These are phyloP conservation scores for Cyberlindnera americana DNA, from an alignment of 805 yeast species.

Conservation along the genomic window DNA sequence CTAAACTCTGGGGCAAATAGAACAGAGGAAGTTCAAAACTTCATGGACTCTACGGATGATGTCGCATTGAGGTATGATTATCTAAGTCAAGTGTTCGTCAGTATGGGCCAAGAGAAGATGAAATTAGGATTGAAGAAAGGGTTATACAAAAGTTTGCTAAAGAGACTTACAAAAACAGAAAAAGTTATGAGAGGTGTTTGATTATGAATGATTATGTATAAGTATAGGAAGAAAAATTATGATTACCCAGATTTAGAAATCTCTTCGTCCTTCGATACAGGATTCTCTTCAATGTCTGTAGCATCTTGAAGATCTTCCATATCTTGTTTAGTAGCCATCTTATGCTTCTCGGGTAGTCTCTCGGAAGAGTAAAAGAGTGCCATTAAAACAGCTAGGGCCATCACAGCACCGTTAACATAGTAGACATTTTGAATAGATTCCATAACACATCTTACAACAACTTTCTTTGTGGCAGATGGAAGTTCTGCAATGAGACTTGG, in stretches of 20 bases:
- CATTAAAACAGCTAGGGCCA: conserved; percentile 28
- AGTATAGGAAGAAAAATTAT: no score
- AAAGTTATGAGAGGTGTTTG: conserved; percentile 3
- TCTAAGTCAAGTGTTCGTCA: conserved; percentile 20
- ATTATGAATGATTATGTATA: no score
- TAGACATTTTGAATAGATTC: conserved; percentile 37
- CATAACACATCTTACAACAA: conserved; percentile 27
- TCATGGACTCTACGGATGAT: conserved; percentile 20
- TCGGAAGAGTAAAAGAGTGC: conserved; percentile 38
- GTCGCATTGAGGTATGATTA: conserved; percentile 18
- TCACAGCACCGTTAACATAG: conserved; percentile 33
- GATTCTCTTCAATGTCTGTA: no score
- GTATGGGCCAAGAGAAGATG: conserved; percentile 21
- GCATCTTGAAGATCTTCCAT: no score
- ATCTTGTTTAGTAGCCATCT: conserved; percentile 8
- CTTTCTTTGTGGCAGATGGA: not conserved
- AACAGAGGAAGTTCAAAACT: conserved; percentile 17
- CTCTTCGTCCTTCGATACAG: no score
- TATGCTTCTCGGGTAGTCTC: conserved; percentile 34
- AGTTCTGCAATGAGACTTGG: not conserved
- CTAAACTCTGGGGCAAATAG: conserved; percentile 11
- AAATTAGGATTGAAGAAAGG: conserved; percentile 14
- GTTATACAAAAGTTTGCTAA: conserved; percentile 16
- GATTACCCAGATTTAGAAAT: no score
- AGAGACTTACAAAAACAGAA: conserved; percentile 5